A percentile compares a stretch with the other conserved stretches of the same genome.
These are phyloP conservation scores for Ustilago hordei DNA, from an alignment of 1,284 basidiomycete genomes.

Conservation along the genomic window DNA sequence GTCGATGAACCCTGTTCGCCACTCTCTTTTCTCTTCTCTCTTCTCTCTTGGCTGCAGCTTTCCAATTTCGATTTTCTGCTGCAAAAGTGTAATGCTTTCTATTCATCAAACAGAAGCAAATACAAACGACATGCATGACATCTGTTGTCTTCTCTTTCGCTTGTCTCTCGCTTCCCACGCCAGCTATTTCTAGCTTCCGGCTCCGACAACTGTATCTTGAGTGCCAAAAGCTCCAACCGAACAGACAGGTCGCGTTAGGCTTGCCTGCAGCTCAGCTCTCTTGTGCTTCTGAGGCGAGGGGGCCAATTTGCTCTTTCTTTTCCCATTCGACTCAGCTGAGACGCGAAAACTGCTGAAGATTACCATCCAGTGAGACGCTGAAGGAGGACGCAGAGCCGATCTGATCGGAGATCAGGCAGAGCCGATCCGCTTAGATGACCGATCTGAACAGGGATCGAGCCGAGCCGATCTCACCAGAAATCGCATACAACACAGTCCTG, in stretches of 20 bases:
- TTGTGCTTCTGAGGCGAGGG: neutral
- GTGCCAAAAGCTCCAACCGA: neutral
- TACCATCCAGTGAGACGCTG: too few relatives aligned
- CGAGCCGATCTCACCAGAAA: too few relatives aligned
- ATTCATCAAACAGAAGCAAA: neutral
- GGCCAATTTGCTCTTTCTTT: neutral
- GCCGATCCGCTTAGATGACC: too few relatives aligned
- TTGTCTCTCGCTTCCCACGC: neutral
- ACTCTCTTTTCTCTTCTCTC: neutral
- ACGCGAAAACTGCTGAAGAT: neutral
- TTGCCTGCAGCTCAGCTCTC: neutral
- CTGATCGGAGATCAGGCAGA: too few relatives aligned
- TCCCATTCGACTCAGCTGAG: neutral
- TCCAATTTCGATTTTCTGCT: neutral
- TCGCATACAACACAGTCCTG: too few relatives aligned
- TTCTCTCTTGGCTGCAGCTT: slow-evolving; percentile 1
- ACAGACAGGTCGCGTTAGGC: neutral
- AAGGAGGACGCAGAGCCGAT: too few relatives aligned
- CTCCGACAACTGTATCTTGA: neutral
- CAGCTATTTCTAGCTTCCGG: slow-evolving; percentile 2
- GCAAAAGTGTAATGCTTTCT: neutral
- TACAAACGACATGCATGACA: slow-evolving; percentile 8
- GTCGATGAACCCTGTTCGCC: neutral
- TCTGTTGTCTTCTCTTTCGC: neutral
- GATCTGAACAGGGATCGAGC: too few relatives aligned